Conservation (phyloP, 2,329 filamentous ascomycete genomes). For the Fusarium proliferatum region DNA sequence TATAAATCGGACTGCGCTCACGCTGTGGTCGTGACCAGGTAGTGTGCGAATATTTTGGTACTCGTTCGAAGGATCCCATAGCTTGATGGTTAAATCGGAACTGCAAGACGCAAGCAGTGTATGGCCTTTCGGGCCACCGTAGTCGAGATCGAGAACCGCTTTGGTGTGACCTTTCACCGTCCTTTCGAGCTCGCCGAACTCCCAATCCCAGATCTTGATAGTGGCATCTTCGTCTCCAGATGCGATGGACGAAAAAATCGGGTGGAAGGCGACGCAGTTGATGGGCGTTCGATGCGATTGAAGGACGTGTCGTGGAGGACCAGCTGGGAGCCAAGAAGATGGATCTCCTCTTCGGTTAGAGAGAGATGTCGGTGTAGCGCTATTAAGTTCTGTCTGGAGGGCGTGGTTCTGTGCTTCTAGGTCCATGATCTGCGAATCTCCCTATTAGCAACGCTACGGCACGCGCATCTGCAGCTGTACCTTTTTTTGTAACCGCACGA, state of each 20-base stretch:
- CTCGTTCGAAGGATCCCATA: constrained; percentile 92
- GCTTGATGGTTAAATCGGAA: constrained; percentile 90
- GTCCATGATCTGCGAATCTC: constrained; percentile 80
- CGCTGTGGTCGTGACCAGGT: constrained; percentile 91
- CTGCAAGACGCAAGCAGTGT: constrained; percentile 74
- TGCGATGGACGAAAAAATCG: constrained; percentile 88
- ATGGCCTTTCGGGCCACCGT: constrained; percentile 78
- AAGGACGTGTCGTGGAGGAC: constrained; percentile 82
- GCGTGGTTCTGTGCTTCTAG: constrained; percentile 79
- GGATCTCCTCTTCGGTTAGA: constrained; percentile 76
- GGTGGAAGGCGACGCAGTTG: constrained; percentile 92
- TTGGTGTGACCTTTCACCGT: constrained; percentile 95
- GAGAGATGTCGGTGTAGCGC: constrained; percentile 79
- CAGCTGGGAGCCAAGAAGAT: constrained; percentile 84
- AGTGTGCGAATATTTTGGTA: constrained; percentile 96
- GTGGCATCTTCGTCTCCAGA: constrained; percentile 92
- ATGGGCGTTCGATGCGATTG: constrained; percentile 77
- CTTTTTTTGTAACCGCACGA: constrained; percentile 96
- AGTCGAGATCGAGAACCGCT: constrained; percentile 88
- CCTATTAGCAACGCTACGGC: constrained; percentile 7
- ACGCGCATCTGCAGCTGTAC: constrained; percentile 55
- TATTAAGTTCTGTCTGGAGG: constrained; percentile 87
- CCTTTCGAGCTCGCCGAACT: constrained; percentile 87
- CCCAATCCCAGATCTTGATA: constrained; percentile 98
- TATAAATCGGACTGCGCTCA: constrained; percentile 89